Evolutionary conservation across 192 early-diverging fungal species (phyloP), one percentile per base, ranked within the genome.

Genomic region (Allomyces macrogynus): DNA sequence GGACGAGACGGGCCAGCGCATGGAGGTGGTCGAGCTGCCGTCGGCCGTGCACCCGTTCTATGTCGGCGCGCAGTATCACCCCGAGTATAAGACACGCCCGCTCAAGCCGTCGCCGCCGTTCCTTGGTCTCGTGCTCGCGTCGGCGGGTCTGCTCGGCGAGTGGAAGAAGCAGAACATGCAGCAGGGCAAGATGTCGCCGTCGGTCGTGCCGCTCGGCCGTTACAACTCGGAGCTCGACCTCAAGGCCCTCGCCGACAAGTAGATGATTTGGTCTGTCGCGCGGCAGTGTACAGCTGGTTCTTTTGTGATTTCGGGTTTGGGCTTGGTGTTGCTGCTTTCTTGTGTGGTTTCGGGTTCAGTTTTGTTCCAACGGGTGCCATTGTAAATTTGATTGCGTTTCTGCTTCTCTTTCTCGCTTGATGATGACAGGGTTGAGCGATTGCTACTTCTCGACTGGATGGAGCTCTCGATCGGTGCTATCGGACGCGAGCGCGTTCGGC

Each of bases 61-160:
- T 80, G 87, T 99, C 32, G 96, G 83, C 63, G 83, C 81, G 24
- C 96, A 99, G 81, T 97, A 87, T 72, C 96, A 99, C 68, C 96
- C 96, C 27, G 96, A 99, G 76, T 95, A 93, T 80, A 78, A 93
- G 63, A 97, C 93, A 43, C 86, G 92, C 43, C 96, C 96, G 4
- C 76, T 97, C 61, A 86, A 80, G 70, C 96, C 96, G 12, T 86
- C 86, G 10, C 90, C 96, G 49, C 80, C 86, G 16, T 99, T 97
- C 81, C 74, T 92, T 20, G 96, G 96, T 61, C 84, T 99, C 27
- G 80, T 99, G 68, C 70, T 91, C 65, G 93, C 94, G 60, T 81
- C 93, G 61, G 77, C 84, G 18, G 87, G 86, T 23, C 74, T 86
- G 68, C 71, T 93, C 44, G 70, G 83, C 24, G 70, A 69, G 16